Conservation (phyloP, 2,329 filamentous ascomycete species). For the Colletotrichum truncatum region DNA sequence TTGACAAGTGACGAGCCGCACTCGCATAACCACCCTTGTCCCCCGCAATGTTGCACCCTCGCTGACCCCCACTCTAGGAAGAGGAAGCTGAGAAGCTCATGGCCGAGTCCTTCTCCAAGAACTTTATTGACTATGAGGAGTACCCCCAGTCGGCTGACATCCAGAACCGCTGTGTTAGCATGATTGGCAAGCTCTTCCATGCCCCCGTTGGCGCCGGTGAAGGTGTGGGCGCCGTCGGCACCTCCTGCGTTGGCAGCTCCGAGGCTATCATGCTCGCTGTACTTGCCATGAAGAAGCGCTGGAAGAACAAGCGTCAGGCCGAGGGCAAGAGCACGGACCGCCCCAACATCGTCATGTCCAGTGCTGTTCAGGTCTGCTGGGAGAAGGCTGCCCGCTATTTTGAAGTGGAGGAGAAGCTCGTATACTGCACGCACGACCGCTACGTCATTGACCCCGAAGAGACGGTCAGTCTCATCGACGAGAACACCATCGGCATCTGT, state of each 20-base stretch:
- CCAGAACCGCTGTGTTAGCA: conserved; percentile 91
- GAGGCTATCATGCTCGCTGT: conserved; percentile 87
- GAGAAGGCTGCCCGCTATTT: conserved; percentile 92
- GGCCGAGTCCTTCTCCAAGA: conserved; percentile 90
- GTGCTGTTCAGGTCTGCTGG: conserved; percentile 97
- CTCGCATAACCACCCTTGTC: background rate
- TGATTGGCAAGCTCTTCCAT: conserved; percentile 92
- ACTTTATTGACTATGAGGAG: conserved; percentile 93
- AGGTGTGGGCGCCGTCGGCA: conserved; percentile 77
- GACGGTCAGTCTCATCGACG: conserved; percentile 68
- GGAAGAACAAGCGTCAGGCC: conserved; percentile 86
- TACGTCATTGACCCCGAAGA: conserved; percentile 72
- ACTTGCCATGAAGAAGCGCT: conserved; percentile 94
- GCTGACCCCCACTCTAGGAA: conserved; percentile 63
- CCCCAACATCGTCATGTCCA: conserved; percentile 96
- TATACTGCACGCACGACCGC: conserved; percentile 69
- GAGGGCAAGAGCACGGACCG: conserved; percentile 82
- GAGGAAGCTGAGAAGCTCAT: conserved; percentile 97
- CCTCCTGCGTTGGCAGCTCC: conserved; percentile 87
- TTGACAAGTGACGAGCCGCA: conserved; percentile 13
- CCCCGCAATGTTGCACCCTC: background rate
- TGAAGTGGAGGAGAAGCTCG: conserved; percentile 89
- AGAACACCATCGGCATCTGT: conserved; percentile 90
- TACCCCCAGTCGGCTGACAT: conserved; percentile 85
- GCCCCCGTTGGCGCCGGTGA: conserved; percentile 66